Evolutionary conservation across 192 early-diverging fungal genomes (phyloP).

Genomic region (Podila clonocystis): DNA sequence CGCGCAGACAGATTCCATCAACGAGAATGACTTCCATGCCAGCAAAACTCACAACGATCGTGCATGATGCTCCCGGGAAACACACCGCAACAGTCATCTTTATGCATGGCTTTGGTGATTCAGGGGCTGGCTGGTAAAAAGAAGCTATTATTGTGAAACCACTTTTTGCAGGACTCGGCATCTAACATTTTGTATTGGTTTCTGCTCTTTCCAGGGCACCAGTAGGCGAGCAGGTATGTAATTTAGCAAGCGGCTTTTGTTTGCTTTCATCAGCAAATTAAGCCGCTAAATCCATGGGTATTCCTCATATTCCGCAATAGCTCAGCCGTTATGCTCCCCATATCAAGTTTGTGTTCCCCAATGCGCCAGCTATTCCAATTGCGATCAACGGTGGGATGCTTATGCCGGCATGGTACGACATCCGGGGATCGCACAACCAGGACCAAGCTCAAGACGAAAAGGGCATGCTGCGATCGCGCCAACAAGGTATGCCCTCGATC

Average conservation of each 20-base stretch:
- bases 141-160: background rate
- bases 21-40: slow-evolving; percentile 11
- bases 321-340: slow-evolving; percentile 71
- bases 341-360: slow-evolving; percentile 92
- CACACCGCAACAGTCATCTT: slow-evolving; percentile 69
- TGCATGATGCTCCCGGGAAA: slow-evolving; percentile 46
- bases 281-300: background rate
- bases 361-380: slow-evolving; percentile 75
- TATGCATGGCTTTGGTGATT: slow-evolving; percentile 71
- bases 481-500: slow-evolving; percentile 26
- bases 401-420: slow-evolving; percentile 96
- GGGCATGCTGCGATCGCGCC: slow-evolving; percentile 64
- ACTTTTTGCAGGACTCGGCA: background rate
- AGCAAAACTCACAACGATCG: slow-evolving; percentile 44
- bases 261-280: background rate
- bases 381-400: slow-evolving; percentile 83
- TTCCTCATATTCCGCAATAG: slow-evolving; percentile 53
- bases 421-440: slow-evolving; percentile 58
- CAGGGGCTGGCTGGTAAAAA: slow-evolving; percentile 64
- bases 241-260: background rate
- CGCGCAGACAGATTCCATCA: background rate
- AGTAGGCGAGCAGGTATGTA: slow-evolving; percentile 31
- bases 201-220: slow-evolving; percentile 13
- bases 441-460: slow-evolving; percentile 68
- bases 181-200: background rate